Percentiles rank a stretch among this genome's conserved stretches.
Evolutionary conservation across 192 early-diverging fungal genomes (phyloP).

Genomic region (Rhizophagus sp.): DNA sequence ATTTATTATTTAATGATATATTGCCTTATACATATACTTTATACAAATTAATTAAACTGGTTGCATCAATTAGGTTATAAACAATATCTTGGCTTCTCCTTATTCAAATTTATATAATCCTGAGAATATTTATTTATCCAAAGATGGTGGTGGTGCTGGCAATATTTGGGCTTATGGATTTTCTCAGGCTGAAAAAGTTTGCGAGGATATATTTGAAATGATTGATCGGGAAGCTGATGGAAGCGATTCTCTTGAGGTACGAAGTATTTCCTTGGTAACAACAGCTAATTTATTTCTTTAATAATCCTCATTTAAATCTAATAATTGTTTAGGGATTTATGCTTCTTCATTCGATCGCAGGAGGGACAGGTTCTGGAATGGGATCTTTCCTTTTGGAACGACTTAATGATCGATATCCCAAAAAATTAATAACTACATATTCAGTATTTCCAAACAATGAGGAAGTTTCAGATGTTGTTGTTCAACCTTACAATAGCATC

Average conservation of each 20-base stretch:
- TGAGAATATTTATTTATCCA: constrained; percentile 91
- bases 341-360: constrained; percentile 96
- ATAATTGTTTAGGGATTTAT: constrained; percentile 75
- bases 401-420: constrained; percentile 93
- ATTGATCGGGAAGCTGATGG: constrained; percentile 95
- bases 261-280: neutral
- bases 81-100: constrained; percentile 81
- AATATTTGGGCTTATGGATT: constrained; percentile 97
- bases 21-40: neutral
- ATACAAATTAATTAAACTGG: neutral
- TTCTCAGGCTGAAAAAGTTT: constrained; percentile 80
- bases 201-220: constrained; percentile 95
- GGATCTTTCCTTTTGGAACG: constrained; percentile 91
- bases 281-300: neutral
- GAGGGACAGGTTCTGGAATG: constrained; percentile 96
- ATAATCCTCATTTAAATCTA: neutral
- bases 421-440: constrained; percentile 97
- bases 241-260: constrained; percentile 87
- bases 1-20: too few relatives aligned
- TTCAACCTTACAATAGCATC: constrained; percentile 98
- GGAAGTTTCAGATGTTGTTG: constrained; percentile 92
- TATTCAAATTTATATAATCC: constrained; percentile 96
- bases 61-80: constrained; percentile 67
- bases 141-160: constrained; percentile 95
- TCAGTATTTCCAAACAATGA: constrained; percentile 97